Conservation (phyloP, 2,329 filamentous ascomycete genomes). For the Colletotrichum navitas region DNA sequence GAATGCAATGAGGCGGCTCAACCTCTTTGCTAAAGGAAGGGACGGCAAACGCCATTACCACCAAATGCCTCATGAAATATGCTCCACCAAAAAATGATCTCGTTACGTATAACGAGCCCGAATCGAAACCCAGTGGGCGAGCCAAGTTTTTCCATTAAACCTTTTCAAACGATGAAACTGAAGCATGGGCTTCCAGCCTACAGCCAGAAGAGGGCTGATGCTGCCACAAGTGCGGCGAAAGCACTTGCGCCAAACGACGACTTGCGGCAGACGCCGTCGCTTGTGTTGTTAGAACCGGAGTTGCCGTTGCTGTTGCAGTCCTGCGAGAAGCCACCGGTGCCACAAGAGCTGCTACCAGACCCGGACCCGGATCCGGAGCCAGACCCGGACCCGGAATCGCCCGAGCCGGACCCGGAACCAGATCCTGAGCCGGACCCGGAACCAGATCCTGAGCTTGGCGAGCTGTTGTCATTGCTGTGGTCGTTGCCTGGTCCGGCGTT, state of each 20-base stretch:
- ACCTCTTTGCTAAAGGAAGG: constrained; percentile 17
- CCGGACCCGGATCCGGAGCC: constrained; percentile 41
- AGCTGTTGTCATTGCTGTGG: constrained; percentile 46
- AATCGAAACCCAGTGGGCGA: constrained; percentile 16
- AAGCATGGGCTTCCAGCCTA: constrained; percentile 36
- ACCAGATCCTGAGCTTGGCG: constrained; percentile 41
- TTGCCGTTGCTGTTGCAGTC: constrained; percentile 47
- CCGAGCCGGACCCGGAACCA: constrained; percentile 35
- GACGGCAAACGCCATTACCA: constrained; percentile 42
- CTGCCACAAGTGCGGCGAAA: constrained; percentile 52
- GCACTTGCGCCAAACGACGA: constrained; percentile 52
- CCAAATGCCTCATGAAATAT: constrained; percentile 23
- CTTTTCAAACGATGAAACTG: constrained; percentile 10
- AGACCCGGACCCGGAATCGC: constrained; percentile 24
- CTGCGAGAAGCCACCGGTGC: constrained; percentile 56
- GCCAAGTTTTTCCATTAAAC: constrained; percentile 26
- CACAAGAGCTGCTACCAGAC: constrained; percentile 50
- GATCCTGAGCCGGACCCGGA: constrained; percentile 41
- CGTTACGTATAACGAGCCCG: constrained; percentile 32
- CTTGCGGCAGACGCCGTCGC: constrained; percentile 46
- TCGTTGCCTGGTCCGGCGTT: constrained; percentile 46
- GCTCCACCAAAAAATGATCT: constrained; percentile 18
- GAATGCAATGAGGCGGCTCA: constrained; percentile 15
- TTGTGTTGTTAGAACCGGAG: constrained; percentile 29
- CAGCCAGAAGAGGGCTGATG: constrained; percentile 51